Base-by-base conservation (phyloP, 1,139 yeast species). In the Candida smagusa region DNA sequence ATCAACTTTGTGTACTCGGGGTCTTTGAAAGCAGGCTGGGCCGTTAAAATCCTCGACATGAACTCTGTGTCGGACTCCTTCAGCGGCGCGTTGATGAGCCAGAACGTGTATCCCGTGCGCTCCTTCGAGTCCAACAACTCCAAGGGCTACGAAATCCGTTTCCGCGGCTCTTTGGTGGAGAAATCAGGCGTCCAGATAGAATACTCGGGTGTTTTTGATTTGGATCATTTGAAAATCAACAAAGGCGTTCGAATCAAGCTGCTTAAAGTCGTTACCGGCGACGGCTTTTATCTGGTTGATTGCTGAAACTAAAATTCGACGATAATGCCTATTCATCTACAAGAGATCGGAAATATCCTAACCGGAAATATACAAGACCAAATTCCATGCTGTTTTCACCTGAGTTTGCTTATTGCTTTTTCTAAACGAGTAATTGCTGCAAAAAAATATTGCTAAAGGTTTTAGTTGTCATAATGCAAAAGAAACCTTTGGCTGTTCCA, bases 161-260 rank as follows among this genome's bases (percentile, higher is more conserved):
- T 61, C 37, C 30, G 47, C 7, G 70, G 71, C 19, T 16, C 19
- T 3, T 16, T 16, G 12, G 29, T 9, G 13, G 29, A 27, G 9
- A 23, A 23, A n/a, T 9, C 26, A 23, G 12, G 16, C 16, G 13
- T 8, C 9, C 3, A 12, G 5, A 27, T 27, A 3, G 13, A n/a
- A 12, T 66, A 63, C 45, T 36, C 41, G n/a, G 72, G 70, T 0
- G 39, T 45, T n/a, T 47, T 66, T 26, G 72, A 66, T 41, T 53
- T 58, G 34, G 58, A 59, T 42, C 72, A 66, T 39, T 40, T 59
- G 28, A 47, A 51, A 37, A 57, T 65, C 29, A 58, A 62, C 42
- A 43, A 62, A 27, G 72, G 72, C 1, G 55, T 63, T 12, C 60
- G 58, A 34, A 46, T 66, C 7, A 39, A 16, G 19, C 19, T 16